Conservation (phyloP, 2,329 filamentous ascomycete species). For the Macrophomina pseudophaseolina region DNA sequence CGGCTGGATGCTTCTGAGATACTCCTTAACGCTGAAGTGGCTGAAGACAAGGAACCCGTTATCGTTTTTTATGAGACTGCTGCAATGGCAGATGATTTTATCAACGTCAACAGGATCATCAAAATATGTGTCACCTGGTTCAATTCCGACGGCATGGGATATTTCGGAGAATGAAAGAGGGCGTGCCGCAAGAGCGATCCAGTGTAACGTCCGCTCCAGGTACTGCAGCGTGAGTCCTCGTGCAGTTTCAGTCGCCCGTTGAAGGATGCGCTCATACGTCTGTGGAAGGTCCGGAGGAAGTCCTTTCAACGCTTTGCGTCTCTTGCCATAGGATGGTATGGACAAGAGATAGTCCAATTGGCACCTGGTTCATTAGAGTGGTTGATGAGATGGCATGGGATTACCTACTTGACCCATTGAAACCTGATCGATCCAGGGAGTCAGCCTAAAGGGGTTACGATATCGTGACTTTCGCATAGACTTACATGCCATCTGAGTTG, state of each 20-base stretch:
- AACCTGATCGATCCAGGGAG: not conserved
- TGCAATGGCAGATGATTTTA: not conserved
- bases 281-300: constrained; percentile 1
- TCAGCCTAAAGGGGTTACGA: not conserved
- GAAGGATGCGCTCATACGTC: constrained; percentile 6
- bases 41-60: not conserved
- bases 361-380: not conserved
- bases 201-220: not conserved
- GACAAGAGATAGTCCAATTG: not conserved
- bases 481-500: constrained; percentile 15
- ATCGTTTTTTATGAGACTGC: not conserved
- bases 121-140: not conserved
- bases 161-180: not conserved
- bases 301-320: not conserved
- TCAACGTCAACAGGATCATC: constrained; percentile 1
- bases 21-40: constrained; percentile 14
- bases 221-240: not conserved
- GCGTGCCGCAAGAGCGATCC: not conserved
- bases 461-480: not conserved
- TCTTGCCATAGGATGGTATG: not conserved
- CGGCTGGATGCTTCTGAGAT: not conserved
- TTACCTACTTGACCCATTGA: constrained; percentile 12
- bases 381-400: not conserved
- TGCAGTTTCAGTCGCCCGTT: not conserved
- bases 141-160: not conserved